phyloP scores from a whole-genome alignment of 495 filamentous ascomycete species.

The Evernia prunastri region DNA sequence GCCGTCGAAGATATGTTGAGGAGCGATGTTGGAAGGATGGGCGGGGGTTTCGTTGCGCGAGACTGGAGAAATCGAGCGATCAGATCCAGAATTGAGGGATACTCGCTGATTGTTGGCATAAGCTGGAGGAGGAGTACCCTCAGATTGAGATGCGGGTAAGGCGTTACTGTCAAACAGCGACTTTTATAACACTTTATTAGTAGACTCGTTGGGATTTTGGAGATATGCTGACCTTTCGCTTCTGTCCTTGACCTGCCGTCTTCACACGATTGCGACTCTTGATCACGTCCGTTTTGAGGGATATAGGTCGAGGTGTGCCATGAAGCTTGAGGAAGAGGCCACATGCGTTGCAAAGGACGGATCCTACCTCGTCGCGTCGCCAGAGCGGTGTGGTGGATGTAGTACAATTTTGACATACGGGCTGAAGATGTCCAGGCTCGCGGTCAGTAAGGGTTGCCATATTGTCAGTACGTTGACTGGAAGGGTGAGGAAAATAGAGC shows the following conservation, averaged over 20 bases:
- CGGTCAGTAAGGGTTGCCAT: slow-evolving; percentile 56
- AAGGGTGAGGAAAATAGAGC: neutral
- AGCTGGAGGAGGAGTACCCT: slow-evolving; percentile 47
- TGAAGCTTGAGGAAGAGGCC: slow-evolving; percentile 97
- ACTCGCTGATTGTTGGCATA: slow-evolving; percentile 54
- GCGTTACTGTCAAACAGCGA: slow-evolving; percentile 55
- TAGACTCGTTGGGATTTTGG: neutral
- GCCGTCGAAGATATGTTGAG: slow-evolving; percentile 73
- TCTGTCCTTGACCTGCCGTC: slow-evolving; percentile 73
- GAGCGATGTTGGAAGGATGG: slow-evolving; percentile 65
- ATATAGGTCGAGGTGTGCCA: slow-evolving; percentile 84
- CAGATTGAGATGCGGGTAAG: slow-evolving; percentile 50
- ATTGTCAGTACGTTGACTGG: slow-evolving; percentile 32
- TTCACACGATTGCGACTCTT: slow-evolving; percentile 99
- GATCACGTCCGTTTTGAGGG: slow-evolving; percentile 97
- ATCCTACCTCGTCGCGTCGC: slow-evolving; percentile 91
- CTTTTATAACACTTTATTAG: slow-evolving; percentile 25
- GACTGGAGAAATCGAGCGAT: slow-evolving; percentile 77
- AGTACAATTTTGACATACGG: slow-evolving; percentile 92
- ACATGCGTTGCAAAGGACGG: slow-evolving; percentile 98
- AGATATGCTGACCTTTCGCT: slow-evolving; percentile 69
- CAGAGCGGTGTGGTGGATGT: slow-evolving; percentile 95
- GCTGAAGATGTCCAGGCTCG: slow-evolving; percentile 63
- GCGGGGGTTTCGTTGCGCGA: slow-evolving; percentile 81
- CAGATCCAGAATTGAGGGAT: slow-evolving; percentile 66